These are phyloP conservation scores for Emergomyces orientalis DNA, from an alignment of 2,329 filamentous ascomycete species.

Conservation along the genomic window DNA sequence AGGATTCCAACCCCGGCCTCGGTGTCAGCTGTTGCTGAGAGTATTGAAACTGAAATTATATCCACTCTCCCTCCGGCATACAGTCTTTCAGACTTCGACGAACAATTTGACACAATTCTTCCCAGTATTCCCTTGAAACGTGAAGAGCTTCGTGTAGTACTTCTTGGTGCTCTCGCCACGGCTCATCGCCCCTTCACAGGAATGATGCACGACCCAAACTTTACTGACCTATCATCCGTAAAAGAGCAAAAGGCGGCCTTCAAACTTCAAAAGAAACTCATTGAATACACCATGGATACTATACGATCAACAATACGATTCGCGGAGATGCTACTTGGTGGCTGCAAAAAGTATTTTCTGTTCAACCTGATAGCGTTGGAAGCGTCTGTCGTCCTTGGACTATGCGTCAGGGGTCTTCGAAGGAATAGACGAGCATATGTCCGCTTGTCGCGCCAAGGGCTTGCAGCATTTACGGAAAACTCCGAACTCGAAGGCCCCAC, in stretches of 20 bases:
- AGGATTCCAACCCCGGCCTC: neutral
- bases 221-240: neutral
- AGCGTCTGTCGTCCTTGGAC: neutral
- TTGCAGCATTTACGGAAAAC: slow-evolving; percentile 1
- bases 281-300: neutral
- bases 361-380: neutral
- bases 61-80: neutral
- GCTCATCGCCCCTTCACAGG: neutral
- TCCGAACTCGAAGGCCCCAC: neutral
- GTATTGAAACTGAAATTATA: slow-evolving; percentile 2
- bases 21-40: neutral
- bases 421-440: slow-evolving; percentile 2
- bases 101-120: slow-evolving; percentile 1
- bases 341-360: slow-evolving; percentile 3
- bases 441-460: neutral
- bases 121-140: slow-evolving; percentile 3
- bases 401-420: neutral
- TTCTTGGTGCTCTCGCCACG: neutral
- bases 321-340: neutral
- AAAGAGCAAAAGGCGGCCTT: slow-evolving; percentile 4
- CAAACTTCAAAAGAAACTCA: slow-evolving; percentile 4
- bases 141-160: neutral
- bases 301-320: neutral
- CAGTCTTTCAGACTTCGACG: slow-evolving; percentile 2
- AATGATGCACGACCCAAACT: slow-evolving; percentile 1